These are phyloP conservation scores for Lagerstroemia speciosa DNA, from an alignment of 345 rosid genomes.

Conservation along the genomic window DNA sequence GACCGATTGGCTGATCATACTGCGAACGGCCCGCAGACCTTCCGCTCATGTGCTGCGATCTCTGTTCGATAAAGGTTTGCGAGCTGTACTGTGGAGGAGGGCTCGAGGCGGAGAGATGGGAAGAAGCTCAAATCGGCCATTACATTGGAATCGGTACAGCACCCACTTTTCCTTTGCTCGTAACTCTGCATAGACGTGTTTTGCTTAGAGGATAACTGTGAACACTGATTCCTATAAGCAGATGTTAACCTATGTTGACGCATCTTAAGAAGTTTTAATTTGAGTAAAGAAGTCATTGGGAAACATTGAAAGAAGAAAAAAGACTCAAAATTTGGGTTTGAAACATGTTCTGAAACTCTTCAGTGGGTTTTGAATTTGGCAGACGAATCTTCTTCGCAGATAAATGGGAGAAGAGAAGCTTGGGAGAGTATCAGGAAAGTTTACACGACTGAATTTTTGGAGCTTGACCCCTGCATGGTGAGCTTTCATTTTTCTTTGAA, in stretches of 20 bases:
- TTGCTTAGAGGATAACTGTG: background rate
- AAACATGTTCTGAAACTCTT: background rate
- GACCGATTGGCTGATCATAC: background rate
- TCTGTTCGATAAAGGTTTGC: slow-evolving; percentile 49
- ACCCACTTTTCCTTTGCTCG: background rate
- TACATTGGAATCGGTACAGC: slow-evolving; percentile 72
- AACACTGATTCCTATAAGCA: too few relatives aligned
- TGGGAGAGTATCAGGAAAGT: slow-evolving; percentile 74
- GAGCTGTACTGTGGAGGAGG: slow-evolving; percentile 82
- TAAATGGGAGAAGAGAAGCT: slow-evolving; percentile 47
- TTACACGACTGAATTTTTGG: slow-evolving; percentile 66
- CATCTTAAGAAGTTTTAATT: too few relatives aligned
- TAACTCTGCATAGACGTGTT: background rate
- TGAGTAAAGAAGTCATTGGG: background rate
- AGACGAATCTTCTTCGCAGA: slow-evolving; percentile 59
- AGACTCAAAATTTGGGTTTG: background rate
- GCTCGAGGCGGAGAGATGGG: slow-evolving; percentile 69
- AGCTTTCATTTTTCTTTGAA: slow-evolving; percentile 14
- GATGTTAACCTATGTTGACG: too few relatives aligned
- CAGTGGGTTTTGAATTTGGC: background rate
- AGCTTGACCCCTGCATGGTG: slow-evolving; percentile 70
- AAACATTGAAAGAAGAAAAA: background rate
- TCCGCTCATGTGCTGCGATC: too few relatives aligned
- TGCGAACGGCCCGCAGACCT: background rate
- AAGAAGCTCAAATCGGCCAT: slow-evolving; percentile 53